phyloP scores from a whole-genome alignment of 129 eudicot genomes.

The Calendula officinalis region DNA sequence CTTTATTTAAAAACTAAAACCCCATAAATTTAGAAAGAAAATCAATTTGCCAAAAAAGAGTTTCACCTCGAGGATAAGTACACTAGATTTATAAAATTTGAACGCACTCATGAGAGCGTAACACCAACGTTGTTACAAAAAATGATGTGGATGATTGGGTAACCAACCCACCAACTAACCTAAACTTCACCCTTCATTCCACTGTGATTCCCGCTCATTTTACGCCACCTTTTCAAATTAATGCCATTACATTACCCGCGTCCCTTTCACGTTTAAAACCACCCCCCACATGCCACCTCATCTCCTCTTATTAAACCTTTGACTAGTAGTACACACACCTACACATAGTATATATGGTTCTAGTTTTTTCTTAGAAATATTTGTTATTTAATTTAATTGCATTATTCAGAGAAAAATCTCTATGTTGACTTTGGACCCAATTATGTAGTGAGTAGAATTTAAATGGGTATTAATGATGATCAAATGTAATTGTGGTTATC shows the following conservation, averaged over 20 bases:
- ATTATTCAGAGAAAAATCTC: too few relatives aligned
- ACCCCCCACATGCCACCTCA: slow-evolving; percentile 18
- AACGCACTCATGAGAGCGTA: slow-evolving; percentile 28
- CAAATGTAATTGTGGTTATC: background rate
- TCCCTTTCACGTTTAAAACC: slow-evolving; percentile 29
- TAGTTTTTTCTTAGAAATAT: too few relatives aligned
- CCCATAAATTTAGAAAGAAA: too few relatives aligned
- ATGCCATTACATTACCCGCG: slow-evolving; percentile 18
- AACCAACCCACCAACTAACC: slow-evolving; percentile 20
- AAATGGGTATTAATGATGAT: too few relatives aligned
- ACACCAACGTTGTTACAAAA: slow-evolving; percentile 27
- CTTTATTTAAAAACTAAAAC: too few relatives aligned
- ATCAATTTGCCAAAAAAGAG: background rate
- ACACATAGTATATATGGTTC: background rate
- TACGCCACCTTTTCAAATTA: slow-evolving; percentile 25
- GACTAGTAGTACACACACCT: too few relatives aligned
- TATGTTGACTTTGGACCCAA: too few relatives aligned
- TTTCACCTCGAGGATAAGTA: background rate
- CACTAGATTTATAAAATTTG: background rate
- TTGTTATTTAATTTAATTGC: too few relatives aligned
- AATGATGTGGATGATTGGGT: slow-evolving; percentile 3
- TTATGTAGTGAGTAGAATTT: too few relatives aligned
- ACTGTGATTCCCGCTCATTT: slow-evolving; percentile 49
- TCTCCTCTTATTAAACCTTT: too few relatives aligned
- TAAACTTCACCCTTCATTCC: background rate